Conservation (phyloP, 192 early-diverging fungal genomes). For the Chytriomyces confervae region DNA sequence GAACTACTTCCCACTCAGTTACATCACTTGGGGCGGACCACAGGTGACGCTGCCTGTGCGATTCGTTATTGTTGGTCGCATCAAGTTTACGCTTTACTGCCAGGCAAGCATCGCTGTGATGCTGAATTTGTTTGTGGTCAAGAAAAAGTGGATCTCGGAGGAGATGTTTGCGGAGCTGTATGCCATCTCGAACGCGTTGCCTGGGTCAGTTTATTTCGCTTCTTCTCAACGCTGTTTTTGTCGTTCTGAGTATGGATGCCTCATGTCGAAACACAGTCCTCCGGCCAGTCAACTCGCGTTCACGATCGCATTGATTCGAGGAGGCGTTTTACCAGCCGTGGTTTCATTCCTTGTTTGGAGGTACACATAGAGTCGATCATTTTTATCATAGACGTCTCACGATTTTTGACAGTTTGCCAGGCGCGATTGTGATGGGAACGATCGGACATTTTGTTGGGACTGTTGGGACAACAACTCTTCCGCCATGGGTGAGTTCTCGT, state of each 20-base stretch:
- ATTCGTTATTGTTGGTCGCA: not conserved
- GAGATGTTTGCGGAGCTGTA: slow-evolving; percentile 69
- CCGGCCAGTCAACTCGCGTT: slow-evolving; percentile 48
- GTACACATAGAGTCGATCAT: slow-evolving; percentile 7
- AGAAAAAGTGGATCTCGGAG: slow-evolving; percentile 59
- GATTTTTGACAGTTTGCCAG: slow-evolving; percentile 52
- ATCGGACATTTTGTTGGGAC: slow-evolving; percentile 53
- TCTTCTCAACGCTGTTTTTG: slow-evolving; percentile 40
- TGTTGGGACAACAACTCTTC: slow-evolving; percentile 26
- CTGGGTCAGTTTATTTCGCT: slow-evolving; percentile 44
- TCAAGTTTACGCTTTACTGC: not conserved
- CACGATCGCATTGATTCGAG: slow-evolving; percentile 48
- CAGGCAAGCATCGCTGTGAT: slow-evolving; percentile 62
- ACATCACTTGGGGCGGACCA: slow-evolving; percentile 69
- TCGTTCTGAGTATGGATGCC: not conserved
- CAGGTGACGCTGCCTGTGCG: slow-evolving; percentile 46
- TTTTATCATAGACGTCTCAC: not conserved
- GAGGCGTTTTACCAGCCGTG: slow-evolving; percentile 43
- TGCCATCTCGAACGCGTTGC: slow-evolving; percentile 66
- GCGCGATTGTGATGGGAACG: slow-evolving; percentile 60
- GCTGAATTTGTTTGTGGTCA: slow-evolving; percentile 59
- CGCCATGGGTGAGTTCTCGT: not conserved
- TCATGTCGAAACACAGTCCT: slow-evolving; percentile 18
- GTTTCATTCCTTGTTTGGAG: slow-evolving; percentile 53
- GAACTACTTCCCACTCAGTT: slow-evolving; percentile 57